Evolutionary conservation across 371 early-diverging fungal species (phyloP).

Genomic region (Lichtheimia hyalospora): DNA sequence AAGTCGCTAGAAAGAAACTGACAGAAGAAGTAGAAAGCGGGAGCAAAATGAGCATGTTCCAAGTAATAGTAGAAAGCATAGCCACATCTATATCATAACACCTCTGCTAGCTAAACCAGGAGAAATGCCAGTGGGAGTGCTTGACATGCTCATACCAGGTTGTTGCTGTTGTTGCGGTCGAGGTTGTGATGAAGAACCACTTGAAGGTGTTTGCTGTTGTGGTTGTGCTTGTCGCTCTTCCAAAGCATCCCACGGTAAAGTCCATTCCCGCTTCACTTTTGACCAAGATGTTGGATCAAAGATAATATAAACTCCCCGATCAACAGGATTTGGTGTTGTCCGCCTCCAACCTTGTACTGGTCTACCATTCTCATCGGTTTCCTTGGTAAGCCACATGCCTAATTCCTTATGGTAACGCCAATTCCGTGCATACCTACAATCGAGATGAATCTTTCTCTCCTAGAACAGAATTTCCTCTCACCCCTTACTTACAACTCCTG

Average conservation of each 20-base stretch:
- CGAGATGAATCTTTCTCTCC: too few species aligned
- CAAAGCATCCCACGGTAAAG: conserved; percentile 75
- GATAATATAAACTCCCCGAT: conserved; percentile 78
- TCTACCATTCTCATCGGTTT: conserved; percentile 36
- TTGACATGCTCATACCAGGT: conserved; percentile 13
- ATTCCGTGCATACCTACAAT: conserved; percentile 63
- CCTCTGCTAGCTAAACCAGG: conserved; percentile 12
- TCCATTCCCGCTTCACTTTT: conserved; percentile 79
- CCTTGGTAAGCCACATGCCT: conserved; percentile 80
- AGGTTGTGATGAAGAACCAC: conserved; percentile 2
- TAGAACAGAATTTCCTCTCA: too few species aligned
- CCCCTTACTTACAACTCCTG: conserved; percentile 68
- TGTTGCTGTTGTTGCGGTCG: conserved; percentile 9
- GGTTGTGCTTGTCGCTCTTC: conserved; percentile 68
- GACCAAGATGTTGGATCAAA: conserved; percentile 85
- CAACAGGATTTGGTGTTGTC: conserved; percentile 52
- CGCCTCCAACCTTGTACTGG: conserved; percentile 28
- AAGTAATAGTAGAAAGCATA: not conserved
- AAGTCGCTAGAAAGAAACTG: not conserved
- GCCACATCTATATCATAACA: conserved; percentile 14
- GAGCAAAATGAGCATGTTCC: not conserved
- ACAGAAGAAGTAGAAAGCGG: not conserved
- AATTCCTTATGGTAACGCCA: conserved; percentile 92
- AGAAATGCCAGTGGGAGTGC: conserved; percentile 10
- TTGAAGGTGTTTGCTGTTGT: conserved; percentile 7